phyloP scores from a whole-genome alignment of 2,329 filamentous ascomycete species.

The Neonectria punicea region DNA sequence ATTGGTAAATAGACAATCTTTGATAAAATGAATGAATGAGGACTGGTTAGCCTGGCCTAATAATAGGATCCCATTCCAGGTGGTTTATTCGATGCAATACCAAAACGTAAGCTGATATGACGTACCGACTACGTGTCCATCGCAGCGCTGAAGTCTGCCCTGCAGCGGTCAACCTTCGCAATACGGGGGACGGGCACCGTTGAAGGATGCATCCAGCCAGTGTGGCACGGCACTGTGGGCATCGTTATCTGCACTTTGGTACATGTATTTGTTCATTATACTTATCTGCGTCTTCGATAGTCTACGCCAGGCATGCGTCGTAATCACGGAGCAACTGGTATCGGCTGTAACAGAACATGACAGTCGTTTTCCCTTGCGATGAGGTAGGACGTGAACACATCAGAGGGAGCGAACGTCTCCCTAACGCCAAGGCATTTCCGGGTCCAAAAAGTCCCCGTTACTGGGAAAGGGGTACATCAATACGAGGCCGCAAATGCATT shows the following conservation, averaged over 20 bases:
- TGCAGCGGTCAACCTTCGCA: neutral
- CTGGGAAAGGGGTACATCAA: neutral
- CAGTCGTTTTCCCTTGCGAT: neutral
- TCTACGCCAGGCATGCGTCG: conserved; percentile 1
- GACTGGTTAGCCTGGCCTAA: conserved; percentile 1
- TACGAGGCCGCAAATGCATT: conserved; percentile 1
- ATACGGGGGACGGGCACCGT: neutral
- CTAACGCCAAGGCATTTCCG: neutral
- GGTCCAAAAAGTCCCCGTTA: neutral
- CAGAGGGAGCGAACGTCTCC: neutral
- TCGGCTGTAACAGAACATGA: neutral
- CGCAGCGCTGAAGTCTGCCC: conserved; percentile 11
- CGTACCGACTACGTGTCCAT: conserved; percentile 24
- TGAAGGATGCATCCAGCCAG: neutral
- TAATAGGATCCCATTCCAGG: neutral
- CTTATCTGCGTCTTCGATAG: neutral
- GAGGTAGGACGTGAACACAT: neutral
- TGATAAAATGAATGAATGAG: neutral
- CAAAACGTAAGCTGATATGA: conserved; percentile 22
- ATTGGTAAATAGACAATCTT: neutral
- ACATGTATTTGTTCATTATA: neutral
- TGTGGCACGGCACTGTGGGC: neutral
- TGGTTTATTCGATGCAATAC: conserved; percentile 10
- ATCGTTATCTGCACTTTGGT: conserved; percentile 8
- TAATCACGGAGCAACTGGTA: conserved; percentile 20